Evolutionary conservation across 805 yeast species (phyloP).

Genomic region (Yarrowia bubula): DNA sequence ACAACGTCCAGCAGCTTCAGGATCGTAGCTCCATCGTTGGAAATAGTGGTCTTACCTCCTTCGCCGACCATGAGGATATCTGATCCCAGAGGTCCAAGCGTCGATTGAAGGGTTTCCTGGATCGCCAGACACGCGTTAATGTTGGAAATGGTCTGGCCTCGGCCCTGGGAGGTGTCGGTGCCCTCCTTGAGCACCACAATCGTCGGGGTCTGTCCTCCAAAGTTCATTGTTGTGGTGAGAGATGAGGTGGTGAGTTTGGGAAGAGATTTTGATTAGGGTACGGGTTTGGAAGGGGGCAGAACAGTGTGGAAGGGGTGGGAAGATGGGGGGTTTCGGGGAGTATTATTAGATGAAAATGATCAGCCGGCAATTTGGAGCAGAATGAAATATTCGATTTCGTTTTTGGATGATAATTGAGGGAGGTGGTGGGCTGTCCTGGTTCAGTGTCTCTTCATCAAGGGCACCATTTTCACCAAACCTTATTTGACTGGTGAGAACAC

Average conservation of each 20-base stretch:
- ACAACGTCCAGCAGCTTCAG: conserved; percentile 88
- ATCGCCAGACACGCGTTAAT: conserved; percentile 97
- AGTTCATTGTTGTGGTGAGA: conserved; percentile 55
- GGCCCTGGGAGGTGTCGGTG: conserved; percentile 94
- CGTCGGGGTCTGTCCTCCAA: conserved; percentile 94
- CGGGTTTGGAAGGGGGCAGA: conserved; percentile 1
- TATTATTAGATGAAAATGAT: not conserved
- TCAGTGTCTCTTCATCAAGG: no score
- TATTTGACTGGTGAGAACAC: no score
- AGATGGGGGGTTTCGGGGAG: no score
- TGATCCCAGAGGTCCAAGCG: conserved; percentile 96
- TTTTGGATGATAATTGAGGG: no score
- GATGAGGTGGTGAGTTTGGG: no score
- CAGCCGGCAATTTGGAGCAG: not conserved
- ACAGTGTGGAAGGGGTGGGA: not conserved
- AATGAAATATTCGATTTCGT: not conserved
- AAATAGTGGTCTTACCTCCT: conserved; percentile 85
- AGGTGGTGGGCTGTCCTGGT: no score
- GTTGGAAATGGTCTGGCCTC: conserved; percentile 91
- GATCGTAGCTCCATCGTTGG: conserved; percentile 98
- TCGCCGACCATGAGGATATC: conserved; percentile 86
- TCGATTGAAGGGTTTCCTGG: conserved; percentile 91
- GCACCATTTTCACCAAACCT: no score
- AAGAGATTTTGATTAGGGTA: conserved; percentile 6
- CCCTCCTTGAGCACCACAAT: conserved; percentile 97